Evolutionary conservation across 257 asterid genomes (phyloP), one percentile per base, ranked within the genome.

Genomic region (Solanum paucissectum): DNA sequence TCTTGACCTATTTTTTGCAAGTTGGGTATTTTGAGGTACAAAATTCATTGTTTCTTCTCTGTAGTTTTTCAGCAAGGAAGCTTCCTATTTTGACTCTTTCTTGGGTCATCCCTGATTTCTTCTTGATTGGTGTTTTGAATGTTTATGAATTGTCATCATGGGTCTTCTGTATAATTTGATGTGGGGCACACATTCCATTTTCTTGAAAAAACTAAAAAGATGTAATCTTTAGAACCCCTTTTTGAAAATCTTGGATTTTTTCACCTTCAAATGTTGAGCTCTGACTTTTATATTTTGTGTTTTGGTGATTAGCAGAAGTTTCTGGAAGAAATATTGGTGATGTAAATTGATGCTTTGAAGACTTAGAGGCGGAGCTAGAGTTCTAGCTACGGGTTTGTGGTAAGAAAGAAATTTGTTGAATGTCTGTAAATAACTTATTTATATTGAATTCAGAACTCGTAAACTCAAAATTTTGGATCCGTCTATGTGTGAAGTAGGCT

Each of bases 271-370:
- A 38, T 86, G 76, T 62, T 88, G 89, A 86, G 77, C 40, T 90
- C 76, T 76, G 16, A 82, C 89, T 38, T 36, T 86, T 36, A 52
- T 32, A 62, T 69, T 72, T 64, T 64, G 38, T 84, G 86, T 33
- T 44, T 16, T 86, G 33, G 40, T 42, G 36, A 44, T 88, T 33
- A 29, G 32, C 90, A 75, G 93, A 93, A 87, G 74, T 85, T 82
- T 85, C 87, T 90, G 75, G 87, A 72, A 44, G 37, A 62, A 74
- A 89, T 89, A 66, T 66, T 66, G 91, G 89, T 77, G 92, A 81
- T 85, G 74, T 89, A 69, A 88, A n/a, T 44, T 86, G 89, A 89
- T 82, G 68, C 9, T 82, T 64, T 37, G 83, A 75, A 21, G 83
- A 74, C 29, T 18, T 13, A 21, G 83, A 37, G 83, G 52, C 32